Conservation (phyloP, 768 basidiomycete genomes). For the Tubosaeta brunneosetosa region DNA sequence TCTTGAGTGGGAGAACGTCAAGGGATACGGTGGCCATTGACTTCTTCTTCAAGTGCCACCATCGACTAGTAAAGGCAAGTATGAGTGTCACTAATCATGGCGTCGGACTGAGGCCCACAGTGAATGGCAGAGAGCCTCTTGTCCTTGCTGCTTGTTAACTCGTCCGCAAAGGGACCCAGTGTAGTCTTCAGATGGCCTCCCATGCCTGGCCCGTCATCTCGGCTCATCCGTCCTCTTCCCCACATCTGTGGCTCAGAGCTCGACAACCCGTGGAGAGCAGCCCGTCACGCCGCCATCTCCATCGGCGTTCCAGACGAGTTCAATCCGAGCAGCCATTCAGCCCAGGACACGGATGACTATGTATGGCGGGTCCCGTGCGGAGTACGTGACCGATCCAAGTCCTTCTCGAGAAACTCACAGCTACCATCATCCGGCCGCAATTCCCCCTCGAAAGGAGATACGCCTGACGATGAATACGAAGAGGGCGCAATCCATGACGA, state of each 20-base stretch:
- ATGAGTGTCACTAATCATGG: neutral
- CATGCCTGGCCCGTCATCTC: conserved; percentile 53
- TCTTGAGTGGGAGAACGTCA: conserved; percentile 23
- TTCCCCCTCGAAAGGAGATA: conserved; percentile 46
- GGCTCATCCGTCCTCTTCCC: conserved; percentile 70
- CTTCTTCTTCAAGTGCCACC: too few relatives aligned
- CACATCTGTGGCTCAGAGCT: conserved; percentile 42
- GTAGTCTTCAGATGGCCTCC: conserved; percentile 87
- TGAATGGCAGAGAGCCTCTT: conserved; percentile 74
- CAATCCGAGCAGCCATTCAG: neutral
- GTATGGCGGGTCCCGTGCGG: conserved; percentile 57
- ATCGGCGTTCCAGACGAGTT: conserved; percentile 20
- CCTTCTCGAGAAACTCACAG: conserved; percentile 43
- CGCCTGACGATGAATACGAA: conserved; percentile 33
- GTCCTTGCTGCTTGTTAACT: conserved; percentile 77
- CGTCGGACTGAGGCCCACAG: neutral
- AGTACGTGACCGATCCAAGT: conserved; percentile 46
- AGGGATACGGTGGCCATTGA: neutral
- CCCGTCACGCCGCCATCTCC: conserved; percentile 43
- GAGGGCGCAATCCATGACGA: conserved; percentile 39
- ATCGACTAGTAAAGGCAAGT: neutral
- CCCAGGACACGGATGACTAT: conserved; percentile 43
- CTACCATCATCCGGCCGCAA: conserved; percentile 47
- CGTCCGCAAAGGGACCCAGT: conserved; percentile 74
- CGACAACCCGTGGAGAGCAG: conserved; percentile 73